Percentiles rank a stretch among this genome's conserved stretches.
phyloP scores from a whole-genome alignment of 2,329 filamentous ascomycete species.

The Fusarium armeniacum region DNA sequence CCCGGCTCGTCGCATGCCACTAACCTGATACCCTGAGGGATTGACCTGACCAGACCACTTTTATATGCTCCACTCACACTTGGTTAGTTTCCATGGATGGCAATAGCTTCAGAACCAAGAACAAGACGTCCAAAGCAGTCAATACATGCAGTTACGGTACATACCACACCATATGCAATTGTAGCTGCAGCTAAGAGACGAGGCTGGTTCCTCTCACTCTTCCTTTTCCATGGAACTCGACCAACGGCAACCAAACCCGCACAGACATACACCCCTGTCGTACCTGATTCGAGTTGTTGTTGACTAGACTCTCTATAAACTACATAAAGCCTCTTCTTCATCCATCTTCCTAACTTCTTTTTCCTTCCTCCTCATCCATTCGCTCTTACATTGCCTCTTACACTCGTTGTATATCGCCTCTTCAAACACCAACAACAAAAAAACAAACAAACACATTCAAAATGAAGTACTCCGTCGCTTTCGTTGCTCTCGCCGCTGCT shows the following conservation, averaged over 20 bases:
- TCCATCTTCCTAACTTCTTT: constrained; percentile 24
- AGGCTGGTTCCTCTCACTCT: constrained; percentile 16
- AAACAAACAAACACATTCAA: constrained; percentile 47
- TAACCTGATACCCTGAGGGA: constrained; percentile 1
- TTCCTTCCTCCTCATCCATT: constrained; percentile 51
- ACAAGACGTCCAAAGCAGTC: constrained; percentile 11
- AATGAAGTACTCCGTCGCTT: constrained; percentile 57
- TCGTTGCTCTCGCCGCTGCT: constrained; percentile 54
- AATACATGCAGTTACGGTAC: not conserved
- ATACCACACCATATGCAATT: constrained; percentile 6
- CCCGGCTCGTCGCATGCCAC: constrained; percentile 44
- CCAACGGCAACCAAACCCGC: constrained; percentile 22
- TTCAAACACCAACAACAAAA: constrained; percentile 20
- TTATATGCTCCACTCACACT: constrained; percentile 20
- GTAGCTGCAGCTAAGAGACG: constrained; percentile 21
- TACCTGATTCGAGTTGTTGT: not conserved
- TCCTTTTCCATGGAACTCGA: constrained; percentile 19
- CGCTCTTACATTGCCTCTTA: constrained; percentile 43
- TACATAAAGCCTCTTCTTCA: constrained; percentile 53
- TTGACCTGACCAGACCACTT: not conserved
- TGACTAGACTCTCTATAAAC: constrained; percentile 3
- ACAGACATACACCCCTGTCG: constrained; percentile 2
- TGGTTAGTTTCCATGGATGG: constrained; percentile 6
- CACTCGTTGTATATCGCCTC: constrained; percentile 51
- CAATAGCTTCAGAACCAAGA: constrained; percentile 20